Percentiles rank a stretch among this genome's conserved stretches.
These are phyloP conservation scores for Ogataea degrootiae DNA, from an alignment of 805 yeast genomes.

Conservation along the genomic window DNA sequence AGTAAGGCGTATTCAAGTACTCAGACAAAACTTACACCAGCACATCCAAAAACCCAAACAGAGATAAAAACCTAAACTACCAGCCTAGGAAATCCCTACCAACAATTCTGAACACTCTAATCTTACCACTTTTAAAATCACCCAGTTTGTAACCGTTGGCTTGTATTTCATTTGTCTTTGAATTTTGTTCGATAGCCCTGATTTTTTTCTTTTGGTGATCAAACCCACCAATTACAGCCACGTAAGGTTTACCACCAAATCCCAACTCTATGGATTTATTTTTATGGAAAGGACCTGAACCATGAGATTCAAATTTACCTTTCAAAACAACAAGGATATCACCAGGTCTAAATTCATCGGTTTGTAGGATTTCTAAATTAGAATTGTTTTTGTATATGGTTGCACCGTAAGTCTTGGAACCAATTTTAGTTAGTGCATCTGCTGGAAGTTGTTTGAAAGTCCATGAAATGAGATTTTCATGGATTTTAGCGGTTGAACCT, in stretches of 20 bases:
- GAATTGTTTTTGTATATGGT: constrained; percentile 55
- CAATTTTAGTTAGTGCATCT: constrained; percentile 41
- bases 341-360: constrained; percentile 72
- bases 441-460: constrained; percentile 36
- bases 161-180: constrained; percentile 41
- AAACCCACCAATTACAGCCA: constrained; percentile 64
- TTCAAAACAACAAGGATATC: constrained; percentile 74
- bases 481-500: constrained; percentile 28
- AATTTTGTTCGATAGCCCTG: constrained; percentile 57
- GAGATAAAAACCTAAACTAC: constrained; percentile 29
- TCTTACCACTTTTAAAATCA: constrained; percentile 73
- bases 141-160: constrained; percentile 60
- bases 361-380: constrained; percentile 43
- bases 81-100: constrained; percentile 72
- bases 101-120: constrained; percentile 75
- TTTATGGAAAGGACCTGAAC: constrained; percentile 32
- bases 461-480: constrained; percentile 31
- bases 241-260: constrained; percentile 42
- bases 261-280: constrained; percentile 49
- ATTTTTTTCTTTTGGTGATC: constrained; percentile 70
- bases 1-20: too few relatives aligned
- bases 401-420: constrained; percentile 69
- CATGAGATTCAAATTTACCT: constrained; percentile 68
- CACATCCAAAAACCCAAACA: too few relatives aligned
- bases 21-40: too few relatives aligned